Conservation (phyloP, 2,329 filamentous ascomycete species). For the Colletotrichum sp. region DNA sequence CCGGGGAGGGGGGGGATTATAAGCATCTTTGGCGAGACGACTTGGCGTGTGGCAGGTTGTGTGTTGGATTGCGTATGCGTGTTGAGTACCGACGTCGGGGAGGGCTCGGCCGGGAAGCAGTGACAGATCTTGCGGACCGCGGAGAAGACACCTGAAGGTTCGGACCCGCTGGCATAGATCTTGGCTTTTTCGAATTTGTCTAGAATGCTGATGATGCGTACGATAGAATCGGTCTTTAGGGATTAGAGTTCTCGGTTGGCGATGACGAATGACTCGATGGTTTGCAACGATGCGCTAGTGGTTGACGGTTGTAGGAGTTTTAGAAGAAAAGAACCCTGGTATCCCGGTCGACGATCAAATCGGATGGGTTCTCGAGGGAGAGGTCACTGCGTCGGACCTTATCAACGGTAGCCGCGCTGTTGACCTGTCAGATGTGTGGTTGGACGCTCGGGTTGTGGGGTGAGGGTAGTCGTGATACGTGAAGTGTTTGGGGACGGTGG, state of each 20-base stretch:
- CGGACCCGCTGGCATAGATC: not conserved
- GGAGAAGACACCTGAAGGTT: not conserved
- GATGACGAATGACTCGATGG: not conserved
- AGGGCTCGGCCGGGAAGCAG: not conserved
- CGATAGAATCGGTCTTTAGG: not conserved
- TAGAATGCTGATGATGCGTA: not conserved
- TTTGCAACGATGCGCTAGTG: too few species aligned
- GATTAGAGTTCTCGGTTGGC: not conserved
- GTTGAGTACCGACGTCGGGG: not conserved
- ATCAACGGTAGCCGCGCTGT: not conserved
- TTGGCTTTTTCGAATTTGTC: not conserved
- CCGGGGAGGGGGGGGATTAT: not conserved
- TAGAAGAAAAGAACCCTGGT: not conserved
- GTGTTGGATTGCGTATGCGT: not conserved
- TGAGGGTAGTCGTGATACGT: not conserved
- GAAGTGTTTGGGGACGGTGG: not conserved
- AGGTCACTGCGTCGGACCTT: not conserved
- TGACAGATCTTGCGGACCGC: not conserved
- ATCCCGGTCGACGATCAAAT: not conserved
- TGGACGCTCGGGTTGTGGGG: not conserved
- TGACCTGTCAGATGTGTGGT: not conserved
- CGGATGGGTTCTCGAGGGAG: not conserved
- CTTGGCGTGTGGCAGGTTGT: not conserved
- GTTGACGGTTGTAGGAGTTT: not conserved
- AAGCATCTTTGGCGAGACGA: not conserved